phyloP scores from a whole-genome alignment of 2,329 filamentous ascomycete species.

The Fusarium sp. region DNA sequence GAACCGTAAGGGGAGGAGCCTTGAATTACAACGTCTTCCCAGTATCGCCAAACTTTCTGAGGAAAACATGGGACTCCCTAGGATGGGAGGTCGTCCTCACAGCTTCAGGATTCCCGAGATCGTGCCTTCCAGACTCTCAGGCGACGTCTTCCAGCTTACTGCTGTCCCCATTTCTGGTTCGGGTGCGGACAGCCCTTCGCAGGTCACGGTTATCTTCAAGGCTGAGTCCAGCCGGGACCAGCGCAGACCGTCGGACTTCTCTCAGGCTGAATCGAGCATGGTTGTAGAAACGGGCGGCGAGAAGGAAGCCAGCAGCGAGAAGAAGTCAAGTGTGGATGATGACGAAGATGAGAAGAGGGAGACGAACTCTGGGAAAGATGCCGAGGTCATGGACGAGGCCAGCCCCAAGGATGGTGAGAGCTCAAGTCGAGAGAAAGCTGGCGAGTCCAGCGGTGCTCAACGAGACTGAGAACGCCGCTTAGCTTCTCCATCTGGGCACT shows the following conservation, averaged over 20 bases:
- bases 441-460: neutral
- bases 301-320: neutral
- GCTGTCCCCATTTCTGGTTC: neutral
- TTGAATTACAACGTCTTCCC: neutral
- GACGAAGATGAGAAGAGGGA: too few relatives aligned
- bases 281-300: neutral
- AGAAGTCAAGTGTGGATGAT: neutral
- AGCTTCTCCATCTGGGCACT: neutral
- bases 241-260: neutral
- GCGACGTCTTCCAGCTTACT: neutral
- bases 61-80: neutral
- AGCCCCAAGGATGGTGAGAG: neutral
- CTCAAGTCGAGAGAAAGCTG: neutral
- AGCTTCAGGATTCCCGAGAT: conserved; percentile 9
- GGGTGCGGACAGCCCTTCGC: neutral
- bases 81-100: neutral
- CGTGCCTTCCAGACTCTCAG: neutral
- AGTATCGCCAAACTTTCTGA: neutral
- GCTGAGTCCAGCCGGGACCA: neutral
- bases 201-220: neutral
- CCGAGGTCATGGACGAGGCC: neutral
- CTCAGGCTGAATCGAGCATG: neutral
- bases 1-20: neutral
- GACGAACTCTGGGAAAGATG: neutral
- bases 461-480: neutral